phyloP scores from a whole-genome alignment of 179 eudicot genomes.

The Spinacia oleracea region DNA sequence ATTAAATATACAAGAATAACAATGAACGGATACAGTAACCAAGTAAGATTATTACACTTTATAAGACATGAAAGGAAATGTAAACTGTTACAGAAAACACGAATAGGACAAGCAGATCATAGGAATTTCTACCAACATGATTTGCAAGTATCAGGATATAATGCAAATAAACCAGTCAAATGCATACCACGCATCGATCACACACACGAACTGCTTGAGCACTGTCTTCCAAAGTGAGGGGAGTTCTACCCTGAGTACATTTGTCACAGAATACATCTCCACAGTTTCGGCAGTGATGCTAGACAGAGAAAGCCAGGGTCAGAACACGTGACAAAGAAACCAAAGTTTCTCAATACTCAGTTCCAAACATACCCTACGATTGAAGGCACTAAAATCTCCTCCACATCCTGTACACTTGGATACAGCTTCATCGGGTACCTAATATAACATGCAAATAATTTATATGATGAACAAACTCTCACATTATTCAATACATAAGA shows the following conservation, averaged over 20 bases:
- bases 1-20: neutral
- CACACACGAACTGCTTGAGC: conserved; percentile 87
- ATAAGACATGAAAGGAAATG: neutral
- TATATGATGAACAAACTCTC: neutral
- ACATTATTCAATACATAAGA: neutral
- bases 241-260: conserved; percentile 92
- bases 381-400: conserved; percentile 75
- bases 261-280: conserved; percentile 96
- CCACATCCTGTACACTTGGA: conserved; percentile 75
- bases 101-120: neutral
- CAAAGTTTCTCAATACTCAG: conserved; percentile 3
- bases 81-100: neutral
- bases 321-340: conserved; percentile 12
- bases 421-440: conserved; percentile 96
- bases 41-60: neutral
- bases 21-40: neutral
- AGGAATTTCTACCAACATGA: conserved; percentile 8
- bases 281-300: conserved; percentile 97
- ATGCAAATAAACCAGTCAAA: neutral
- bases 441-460: neutral
- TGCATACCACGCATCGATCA: conserved; percentile 84
- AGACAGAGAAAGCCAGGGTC: conserved; percentile 23
- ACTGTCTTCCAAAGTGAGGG: conserved; percentile 74
- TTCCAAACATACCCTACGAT: conserved; percentile 59
- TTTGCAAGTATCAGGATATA: neutral